Base-by-base conservation (phyloP, 805 yeast genomes). In the Candida hungchunana region DNA sequence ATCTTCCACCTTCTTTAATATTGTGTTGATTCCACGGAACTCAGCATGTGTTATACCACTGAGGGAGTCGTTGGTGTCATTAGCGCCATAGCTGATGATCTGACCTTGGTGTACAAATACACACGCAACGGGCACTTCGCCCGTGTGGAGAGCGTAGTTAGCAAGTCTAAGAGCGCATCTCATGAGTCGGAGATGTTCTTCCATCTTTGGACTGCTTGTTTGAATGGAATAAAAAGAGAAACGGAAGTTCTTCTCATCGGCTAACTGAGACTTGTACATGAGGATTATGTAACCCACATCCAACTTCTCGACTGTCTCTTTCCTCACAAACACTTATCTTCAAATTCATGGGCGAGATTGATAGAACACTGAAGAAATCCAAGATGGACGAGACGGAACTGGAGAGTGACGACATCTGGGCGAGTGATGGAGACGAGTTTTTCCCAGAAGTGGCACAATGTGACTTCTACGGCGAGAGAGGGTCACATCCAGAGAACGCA, bases 21-120 rank as follows among this genome's bases (percentile, higher is more conserved):
- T 71, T 19, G 61, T 56, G 29, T 77, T 77, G 12, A 87, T 79
- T 0, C 90, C 96, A 39, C 82, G 69, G 47, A 93, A 82, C 58
- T 90, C 98, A 1, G 98, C 97, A 58, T 90, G 98, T 27, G 83
- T 71, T 3, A 90, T 85, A 1, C 97, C 97, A 45, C 87, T 82
- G 17, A 85, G 66, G 2, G 95, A 79, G 17, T 77, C 68, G 53
- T 90, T 90, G 7, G 97, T 90, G 53, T 79, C 85, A 57, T 90
- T 90, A 66, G 80, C 79, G 1, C 97, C 96, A 36, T 69, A 67
- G 15, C 87, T 84, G 8, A 90, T 62, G 16, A 90, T 64, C 37
- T 69, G 48, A 10, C 65, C 62, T 21, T 69, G 41, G 47, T 73
- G 60, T 6, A 77, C 88, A 49, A 82, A 77, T 2, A 87, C 69